Conservation (phyloP, 1,284 basidiomycete genomes). For the Phellopilus nigrolimitatus region DNA sequence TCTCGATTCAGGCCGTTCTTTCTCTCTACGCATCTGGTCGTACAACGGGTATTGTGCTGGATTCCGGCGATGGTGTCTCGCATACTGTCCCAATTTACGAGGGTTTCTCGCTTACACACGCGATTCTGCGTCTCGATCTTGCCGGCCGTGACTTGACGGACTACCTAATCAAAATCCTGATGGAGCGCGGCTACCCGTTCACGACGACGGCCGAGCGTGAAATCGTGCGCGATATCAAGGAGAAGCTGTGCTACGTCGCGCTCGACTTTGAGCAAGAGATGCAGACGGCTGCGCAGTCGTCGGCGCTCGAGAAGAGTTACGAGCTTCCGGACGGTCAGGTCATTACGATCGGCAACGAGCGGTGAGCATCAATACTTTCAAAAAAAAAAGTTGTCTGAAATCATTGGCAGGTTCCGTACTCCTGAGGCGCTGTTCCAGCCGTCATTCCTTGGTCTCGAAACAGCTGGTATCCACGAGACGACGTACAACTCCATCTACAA, state of each 20-base stretch:
- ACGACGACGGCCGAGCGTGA: too few species aligned
- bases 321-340: too few species aligned
- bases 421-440: slow-evolving; percentile 99
- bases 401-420: slow-evolving; percentile 74
- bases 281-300: slow-evolving; percentile 89
- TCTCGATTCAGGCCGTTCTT: slow-evolving; percentile 89
- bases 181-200: too few species aligned
- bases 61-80: slow-evolving; percentile 98
- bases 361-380: too few species aligned
- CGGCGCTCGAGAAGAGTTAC: too few species aligned
- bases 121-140: slow-evolving; percentile 91
- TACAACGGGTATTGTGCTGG: slow-evolving; percentile 91
- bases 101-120: slow-evolving; percentile 93
- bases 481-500: too few species aligned
- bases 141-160: too few species aligned
- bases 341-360: too few species aligned
- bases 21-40: slow-evolving; percentile 92
- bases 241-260: slow-evolving; percentile 67
- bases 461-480: slow-evolving; percentile 93
- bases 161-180: too few species aligned
- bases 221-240: slow-evolving; percentile 68
- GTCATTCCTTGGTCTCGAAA: slow-evolving; percentile 88
- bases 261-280: slow-evolving; percentile 79
- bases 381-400: too few species aligned
- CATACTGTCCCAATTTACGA: slow-evolving; percentile 99